Base-by-base conservation (phyloP, 352 stramenopile genomes). In the Phytopythium montanum region DNA sequence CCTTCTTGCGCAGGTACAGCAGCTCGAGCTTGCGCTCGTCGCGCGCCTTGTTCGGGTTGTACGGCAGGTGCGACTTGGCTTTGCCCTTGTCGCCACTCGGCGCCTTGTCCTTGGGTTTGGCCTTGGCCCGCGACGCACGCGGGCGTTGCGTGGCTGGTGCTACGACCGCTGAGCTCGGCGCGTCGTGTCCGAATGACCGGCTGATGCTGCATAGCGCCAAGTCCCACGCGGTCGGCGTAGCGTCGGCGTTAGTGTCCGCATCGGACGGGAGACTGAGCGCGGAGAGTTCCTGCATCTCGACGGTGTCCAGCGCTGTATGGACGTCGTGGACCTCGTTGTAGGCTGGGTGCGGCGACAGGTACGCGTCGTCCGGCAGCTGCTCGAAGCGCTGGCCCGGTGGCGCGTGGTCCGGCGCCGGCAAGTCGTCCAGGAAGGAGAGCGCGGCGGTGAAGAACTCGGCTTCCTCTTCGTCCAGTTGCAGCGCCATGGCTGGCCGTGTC, bases 1-100 rank as follows among this genome's bases (percentile, higher is more conserved):
- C 72, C 42, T 76, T 77, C 52, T 76, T 74, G 53, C 72, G 72
- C 38, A 81, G 51, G 54, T 75, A 75, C 1, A 70, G 61, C 19
- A 79, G 54, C 44, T 81, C 72, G 12, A 73, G 72, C 31, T 61
- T 62, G 34, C 68, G 63, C 5, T 69, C 64, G 5, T 71, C 60
- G 0, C 67, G 59, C 31, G 67, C 67, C 28, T 70, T 71, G 56
- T 71, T 74, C 7, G 67, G 64, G 53, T 74, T 71, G 45, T 62
- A 69, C 49, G 50, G 50, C 31, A 56, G 29, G 50, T 56, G 50
- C 50, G 50, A 56, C 50, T 56, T 56, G 50, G 50, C 14, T n/a
- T 56, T 56, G 31, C 29, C 13, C 50, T 39, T 41, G 19, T 56
- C 50, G 2, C 38, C n/a, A 18, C 18, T 4, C 31, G 29, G 50